A percentile compares a stretch with the other conserved stretches of the same genome.
Evolutionary conservation across 139 green algal species (phyloP).

Genomic region (Ettlia oleoabundans): DNA sequence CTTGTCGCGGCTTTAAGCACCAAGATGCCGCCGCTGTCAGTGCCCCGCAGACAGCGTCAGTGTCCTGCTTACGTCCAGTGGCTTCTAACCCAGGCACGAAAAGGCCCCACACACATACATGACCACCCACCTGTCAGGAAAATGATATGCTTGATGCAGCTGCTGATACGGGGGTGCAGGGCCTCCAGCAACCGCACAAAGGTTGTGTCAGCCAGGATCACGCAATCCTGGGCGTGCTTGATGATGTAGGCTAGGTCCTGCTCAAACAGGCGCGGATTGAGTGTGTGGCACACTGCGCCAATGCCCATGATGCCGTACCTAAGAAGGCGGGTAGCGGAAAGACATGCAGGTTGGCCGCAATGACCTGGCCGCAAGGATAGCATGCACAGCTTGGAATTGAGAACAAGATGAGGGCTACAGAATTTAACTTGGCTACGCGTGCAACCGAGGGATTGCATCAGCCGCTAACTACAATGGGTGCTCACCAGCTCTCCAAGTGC

Average conservation of each 20-base stretch:
- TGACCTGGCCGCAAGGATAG: too few species aligned
- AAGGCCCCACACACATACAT: neutral
- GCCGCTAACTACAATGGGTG: too few species aligned
- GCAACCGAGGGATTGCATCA: too few species aligned
- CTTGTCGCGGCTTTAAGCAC: neutral
- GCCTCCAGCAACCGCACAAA: conserved; percentile 57
- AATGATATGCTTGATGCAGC: conserved; percentile 53
- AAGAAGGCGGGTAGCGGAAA: neutral
- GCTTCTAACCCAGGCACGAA: neutral
- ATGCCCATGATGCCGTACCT: conserved; percentile 78
- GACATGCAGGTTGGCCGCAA: too few species aligned
- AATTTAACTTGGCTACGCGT: too few species aligned
- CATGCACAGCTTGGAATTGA: too few species aligned
- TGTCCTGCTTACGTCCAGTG: too few species aligned
- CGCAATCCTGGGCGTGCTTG: conserved; percentile 51
- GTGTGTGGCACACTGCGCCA: conserved; percentile 73
- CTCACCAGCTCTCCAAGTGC: conserved; percentile 76
- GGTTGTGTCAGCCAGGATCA: conserved; percentile 62
- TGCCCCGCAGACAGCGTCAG: too few species aligned
- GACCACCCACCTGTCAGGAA: conserved; percentile 49
- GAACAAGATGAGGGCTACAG: too few species aligned
- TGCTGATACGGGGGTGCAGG: conserved; percentile 46
- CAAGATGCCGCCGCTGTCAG: too few species aligned
- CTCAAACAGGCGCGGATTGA: conserved; percentile 69
- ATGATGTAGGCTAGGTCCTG: conserved; percentile 71